phyloP scores from a whole-genome alignment of 1,284 basidiomycete genomes.

The Sanguinoderma infundibulare region DNA sequence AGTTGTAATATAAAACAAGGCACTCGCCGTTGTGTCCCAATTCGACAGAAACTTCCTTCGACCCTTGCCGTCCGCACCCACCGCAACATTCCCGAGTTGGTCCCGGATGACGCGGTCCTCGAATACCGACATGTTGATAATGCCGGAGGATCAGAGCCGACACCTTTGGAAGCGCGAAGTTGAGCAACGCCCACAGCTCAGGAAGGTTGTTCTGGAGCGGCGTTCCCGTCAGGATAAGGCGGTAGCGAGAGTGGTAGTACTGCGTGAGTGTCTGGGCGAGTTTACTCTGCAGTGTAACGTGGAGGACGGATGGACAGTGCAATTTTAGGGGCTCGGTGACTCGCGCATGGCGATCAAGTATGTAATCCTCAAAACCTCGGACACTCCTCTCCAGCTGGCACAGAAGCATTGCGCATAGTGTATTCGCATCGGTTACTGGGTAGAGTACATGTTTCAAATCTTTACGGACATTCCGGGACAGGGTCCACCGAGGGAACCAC shows the following conservation, averaged over 20 bases:
- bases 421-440: no score
- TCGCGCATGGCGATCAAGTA: no score
- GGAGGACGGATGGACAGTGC: no score
- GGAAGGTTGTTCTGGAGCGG: slow-evolving; percentile 99
- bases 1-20: not conserved
- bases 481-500: no score
- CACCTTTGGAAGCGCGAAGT: slow-evolving; percentile 99
- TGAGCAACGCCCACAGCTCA: slow-evolving; percentile 97
- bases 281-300: slow-evolving; percentile 94
- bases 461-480: no score
- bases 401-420: no score
- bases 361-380: no score
- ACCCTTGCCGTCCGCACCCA: not conserved
- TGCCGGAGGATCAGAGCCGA: not conserved
- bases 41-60: not conserved
- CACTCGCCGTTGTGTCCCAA: not conserved
- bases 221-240: slow-evolving; percentile 97
- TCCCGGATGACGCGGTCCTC: not conserved
- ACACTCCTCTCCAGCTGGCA: no score
- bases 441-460: no score
- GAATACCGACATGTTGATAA: not conserved
- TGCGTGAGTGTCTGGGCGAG: slow-evolving; percentile 92
- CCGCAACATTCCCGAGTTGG: not conserved
- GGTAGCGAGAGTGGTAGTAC: slow-evolving; percentile 92
- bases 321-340: no score